Conservation (phyloP, 2,329 filamentous ascomycete species). For the Fusarium dlaminii region DNA sequence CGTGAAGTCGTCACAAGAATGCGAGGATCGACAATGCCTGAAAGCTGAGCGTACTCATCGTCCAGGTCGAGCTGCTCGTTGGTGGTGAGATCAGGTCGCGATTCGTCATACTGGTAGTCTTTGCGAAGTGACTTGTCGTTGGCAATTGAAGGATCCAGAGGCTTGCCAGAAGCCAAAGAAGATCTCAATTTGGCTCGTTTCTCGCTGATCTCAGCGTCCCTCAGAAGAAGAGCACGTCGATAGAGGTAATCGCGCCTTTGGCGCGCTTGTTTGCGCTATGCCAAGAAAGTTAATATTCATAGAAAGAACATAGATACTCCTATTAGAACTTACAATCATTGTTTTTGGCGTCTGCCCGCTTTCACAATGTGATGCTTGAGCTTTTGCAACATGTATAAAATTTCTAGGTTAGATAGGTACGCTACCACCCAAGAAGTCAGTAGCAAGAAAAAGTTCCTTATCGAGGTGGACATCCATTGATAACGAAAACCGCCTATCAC, state of each 20-base stretch:
- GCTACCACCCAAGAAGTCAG: neutral
- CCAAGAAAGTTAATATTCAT: slow-evolving; percentile 30
- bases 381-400: slow-evolving; percentile 22
- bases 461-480: slow-evolving; percentile 41
- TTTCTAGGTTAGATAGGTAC: slow-evolving; percentile 14
- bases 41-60: slow-evolving; percentile 90
- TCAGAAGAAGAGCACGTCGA: slow-evolving; percentile 83
- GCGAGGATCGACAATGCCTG: slow-evolving; percentile 89
- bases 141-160: slow-evolving; percentile 81
- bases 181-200: slow-evolving; percentile 88
- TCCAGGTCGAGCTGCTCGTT: slow-evolving; percentile 80
- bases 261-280: slow-evolving; percentile 54
- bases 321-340: slow-evolving; percentile 48
- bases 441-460: slow-evolving; percentile 45
- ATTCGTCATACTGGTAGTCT: slow-evolving; percentile 95
- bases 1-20: slow-evolving; percentile 91
- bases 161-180: slow-evolving; percentile 88
- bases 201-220: slow-evolving; percentile 91
- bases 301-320: neutral
- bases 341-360: neutral
- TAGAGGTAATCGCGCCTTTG: slow-evolving; percentile 74
- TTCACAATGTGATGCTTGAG: slow-evolving; percentile 5
- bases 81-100: slow-evolving; percentile 70
- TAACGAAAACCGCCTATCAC: slow-evolving; percentile 49
- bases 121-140: slow-evolving; percentile 85